Base-by-base conservation (phyloP, 345 rosid genomes). In the Cardiospermum halicacabum region DNA sequence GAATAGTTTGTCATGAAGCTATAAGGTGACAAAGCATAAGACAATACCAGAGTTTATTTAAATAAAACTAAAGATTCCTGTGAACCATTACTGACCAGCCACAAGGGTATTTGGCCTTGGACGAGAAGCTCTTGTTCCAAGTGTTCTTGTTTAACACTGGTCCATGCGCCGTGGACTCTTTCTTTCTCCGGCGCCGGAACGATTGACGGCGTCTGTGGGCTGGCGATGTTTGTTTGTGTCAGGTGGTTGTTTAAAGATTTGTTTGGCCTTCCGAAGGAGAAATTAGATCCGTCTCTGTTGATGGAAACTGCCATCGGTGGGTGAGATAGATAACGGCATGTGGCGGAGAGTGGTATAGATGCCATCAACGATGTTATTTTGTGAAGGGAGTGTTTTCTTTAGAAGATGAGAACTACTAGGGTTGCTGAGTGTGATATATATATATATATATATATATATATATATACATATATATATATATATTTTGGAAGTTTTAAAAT, bases 61-160 rank as follows among this genome's bases (percentile, higher is more conserved):
- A 13, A 51, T 5, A 42, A 34, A 34, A n/a, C n/a, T n/a, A n/a
- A n/a, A n/a, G n/a, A n/a, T n/a, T n/a, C n/a, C n/a, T n/a, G n/a
- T n/a, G n/a, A n/a, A n/a, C n/a, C n/a, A n/a, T n/a, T n/a, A 78
- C 84, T 49, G 77, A 93, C 97, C 92, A 93, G 88, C 98, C 98
- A 93, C 47, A 77, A 60, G 15, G 97, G 98, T 65, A 93, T 84
- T 58, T 86, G 68, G 69, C 98, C 97, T 78, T 86, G 53, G 6
- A 93, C 92, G 47, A 2, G 61, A 10, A 88, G 84, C 82, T 88
- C 97, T 18, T 96, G 96, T 70, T 91, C 91, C 96, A 89, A 91
- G 39, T 83, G 72, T 70, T 81, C 91, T 59, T 82, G 89, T 68
- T 75, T 83, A 74, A 91, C 58, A 75, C 97, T 91, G 12, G 85